phyloP scores from a whole-genome alignment of 805 yeast genomes.

The Scheffersomyces coipomensis region DNA sequence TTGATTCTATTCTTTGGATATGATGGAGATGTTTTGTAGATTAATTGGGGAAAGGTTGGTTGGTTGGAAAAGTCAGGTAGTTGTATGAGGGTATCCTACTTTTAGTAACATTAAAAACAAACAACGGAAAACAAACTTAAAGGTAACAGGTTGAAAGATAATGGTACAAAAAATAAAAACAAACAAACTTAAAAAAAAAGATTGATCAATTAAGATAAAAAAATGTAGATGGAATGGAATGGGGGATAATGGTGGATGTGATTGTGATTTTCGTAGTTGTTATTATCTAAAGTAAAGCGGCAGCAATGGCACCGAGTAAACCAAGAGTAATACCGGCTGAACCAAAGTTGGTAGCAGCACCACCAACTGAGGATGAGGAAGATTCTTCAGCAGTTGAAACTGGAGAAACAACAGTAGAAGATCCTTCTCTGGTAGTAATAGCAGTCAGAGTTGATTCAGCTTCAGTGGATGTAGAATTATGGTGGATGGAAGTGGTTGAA shows the following conservation, averaged over 20 bases:
- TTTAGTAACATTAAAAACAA: too few relatives aligned
- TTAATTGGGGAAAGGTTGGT: too few relatives aligned
- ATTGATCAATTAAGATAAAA: background rate
- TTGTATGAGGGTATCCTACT: too few relatives aligned
- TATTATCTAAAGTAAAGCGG: conserved; percentile 8
- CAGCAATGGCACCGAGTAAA: conserved; percentile 21
- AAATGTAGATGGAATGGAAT: background rate
- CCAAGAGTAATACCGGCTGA: conserved; percentile 14
- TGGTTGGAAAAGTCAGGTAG: too few relatives aligned
- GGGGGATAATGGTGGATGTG: background rate
- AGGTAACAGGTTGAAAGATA: too few relatives aligned
- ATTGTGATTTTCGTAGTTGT: background rate
- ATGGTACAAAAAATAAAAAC: background rate
- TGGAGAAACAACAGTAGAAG: conserved; percentile 6
- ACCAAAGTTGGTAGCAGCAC: conserved; percentile 16
- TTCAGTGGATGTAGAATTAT: conserved; percentile 9
- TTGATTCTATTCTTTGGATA: too few relatives aligned
- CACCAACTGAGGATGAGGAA: conserved; percentile 9
- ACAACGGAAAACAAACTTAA: background rate
- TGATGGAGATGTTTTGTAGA: too few relatives aligned
- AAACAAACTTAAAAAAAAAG: background rate
- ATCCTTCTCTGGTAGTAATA: conserved; percentile 1
- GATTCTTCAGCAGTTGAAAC: conserved; percentile 8
- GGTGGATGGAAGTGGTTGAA: conserved; percentile 6
- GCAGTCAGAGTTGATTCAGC: conserved; percentile 1